Evolutionary conservation across 1,284 basidiomycete species (phyloP).

Genomic region (Pseudomicrostroma phylloplanum): DNA sequence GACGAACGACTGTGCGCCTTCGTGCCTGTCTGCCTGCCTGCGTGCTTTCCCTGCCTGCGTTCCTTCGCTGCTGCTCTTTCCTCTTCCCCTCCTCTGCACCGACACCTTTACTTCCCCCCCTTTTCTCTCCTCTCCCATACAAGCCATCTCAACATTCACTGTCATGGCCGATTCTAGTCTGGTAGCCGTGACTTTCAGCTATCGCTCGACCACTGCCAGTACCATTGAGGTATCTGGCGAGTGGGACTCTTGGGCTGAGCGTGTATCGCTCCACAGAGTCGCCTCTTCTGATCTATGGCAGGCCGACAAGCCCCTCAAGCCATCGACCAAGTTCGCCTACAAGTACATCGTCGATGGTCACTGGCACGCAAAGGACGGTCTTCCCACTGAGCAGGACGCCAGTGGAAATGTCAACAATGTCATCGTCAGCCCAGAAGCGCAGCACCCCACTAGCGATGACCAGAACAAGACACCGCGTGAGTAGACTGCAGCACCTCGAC

Average conservation of each 20-base stretch:
- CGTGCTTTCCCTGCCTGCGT: no score
- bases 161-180: no score
- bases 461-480: constrained; percentile 4
- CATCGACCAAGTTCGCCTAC: constrained; percentile 2
- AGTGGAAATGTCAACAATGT: constrained; percentile 2
- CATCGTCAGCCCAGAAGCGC: not conserved
- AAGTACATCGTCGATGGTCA: constrained; percentile 8
- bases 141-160: no score
- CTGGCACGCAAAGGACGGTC: not conserved
- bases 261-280: not conserved
- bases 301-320: not conserved
- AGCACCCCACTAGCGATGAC: not conserved
- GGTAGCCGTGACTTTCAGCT: constrained; percentile 4
- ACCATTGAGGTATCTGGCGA: constrained; percentile 5
- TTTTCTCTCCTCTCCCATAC: no score
- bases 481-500: not conserved
- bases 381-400: constrained; percentile 1
- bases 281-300: not conserved
- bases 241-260: constrained; percentile 1
- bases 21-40: no score
- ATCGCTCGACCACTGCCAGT: not conserved
- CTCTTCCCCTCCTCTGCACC: no score
- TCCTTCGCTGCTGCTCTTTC: no score
- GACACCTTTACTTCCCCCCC: no score
- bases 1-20: no score